phyloP scores from a whole-genome alignment of 805 yeast species.

The Saturnispora halmiae region DNA sequence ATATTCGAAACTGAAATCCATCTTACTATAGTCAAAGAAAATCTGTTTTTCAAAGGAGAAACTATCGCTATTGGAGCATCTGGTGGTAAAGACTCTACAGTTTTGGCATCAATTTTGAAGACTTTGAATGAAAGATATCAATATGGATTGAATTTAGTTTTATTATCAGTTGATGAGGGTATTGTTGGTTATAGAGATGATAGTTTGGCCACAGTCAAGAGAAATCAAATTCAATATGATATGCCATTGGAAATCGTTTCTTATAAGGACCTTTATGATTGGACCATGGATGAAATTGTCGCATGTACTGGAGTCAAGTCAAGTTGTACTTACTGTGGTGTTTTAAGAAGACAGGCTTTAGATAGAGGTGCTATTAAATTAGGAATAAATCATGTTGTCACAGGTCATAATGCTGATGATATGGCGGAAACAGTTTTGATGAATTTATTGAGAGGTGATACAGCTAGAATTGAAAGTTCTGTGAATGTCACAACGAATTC shows the following conservation, averaged over 20 bases:
- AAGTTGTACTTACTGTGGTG: slow-evolving; percentile 98
- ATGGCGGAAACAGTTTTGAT: slow-evolving; percentile 97
- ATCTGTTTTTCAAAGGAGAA: slow-evolving; percentile 73
- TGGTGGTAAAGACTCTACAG: slow-evolving; percentile 98
- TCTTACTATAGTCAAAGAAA: slow-evolving; percentile 65
- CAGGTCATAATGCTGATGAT: slow-evolving; percentile 99
- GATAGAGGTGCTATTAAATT: slow-evolving; percentile 91
- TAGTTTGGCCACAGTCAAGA: slow-evolving; percentile 89
- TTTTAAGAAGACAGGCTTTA: slow-evolving; percentile 87
- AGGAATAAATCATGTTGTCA: slow-evolving; percentile 82
- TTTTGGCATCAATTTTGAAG: slow-evolving; percentile 79
- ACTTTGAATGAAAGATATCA: slow-evolving; percentile 79
- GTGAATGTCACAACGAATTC: slow-evolving; percentile 78
- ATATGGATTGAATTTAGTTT: slow-evolving; percentile 77
- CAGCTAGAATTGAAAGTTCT: slow-evolving; percentile 82
- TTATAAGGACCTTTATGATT: slow-evolving; percentile 80
- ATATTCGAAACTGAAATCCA: slow-evolving; percentile 96
- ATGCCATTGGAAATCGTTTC: slow-evolving; percentile 45
- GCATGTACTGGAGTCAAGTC: slow-evolving; percentile 88
- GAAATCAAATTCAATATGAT: slow-evolving; percentile 68
- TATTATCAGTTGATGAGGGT: slow-evolving; percentile 91
- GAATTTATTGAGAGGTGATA: slow-evolving; percentile 94
- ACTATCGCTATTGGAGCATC: slow-evolving; percentile 95
- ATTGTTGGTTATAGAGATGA: slow-evolving; percentile 96
- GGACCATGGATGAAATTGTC: slow-evolving; percentile 99